Evolutionary conservation across 2,329 filamentous ascomycete species (phyloP).

Genomic region (Colletotrichum endophyticum): DNA sequence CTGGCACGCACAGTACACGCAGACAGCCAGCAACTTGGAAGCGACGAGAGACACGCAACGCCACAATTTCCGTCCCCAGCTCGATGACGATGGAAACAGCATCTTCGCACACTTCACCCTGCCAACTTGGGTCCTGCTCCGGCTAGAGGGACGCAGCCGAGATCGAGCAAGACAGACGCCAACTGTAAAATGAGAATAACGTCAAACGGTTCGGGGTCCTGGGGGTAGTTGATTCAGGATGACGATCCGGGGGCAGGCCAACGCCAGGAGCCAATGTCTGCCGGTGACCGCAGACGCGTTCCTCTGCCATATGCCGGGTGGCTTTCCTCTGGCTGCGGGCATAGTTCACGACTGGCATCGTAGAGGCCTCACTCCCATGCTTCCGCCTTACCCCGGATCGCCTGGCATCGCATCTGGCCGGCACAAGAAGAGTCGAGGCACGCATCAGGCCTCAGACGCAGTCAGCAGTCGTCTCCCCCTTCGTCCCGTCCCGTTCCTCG

Average conservation of each 20-base stretch:
- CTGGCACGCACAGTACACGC: background rate
- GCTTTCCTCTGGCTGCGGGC: background rate
- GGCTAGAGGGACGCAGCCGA: background rate
- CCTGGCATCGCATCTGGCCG: background rate
- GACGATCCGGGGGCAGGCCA: background rate
- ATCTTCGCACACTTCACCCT: background rate
- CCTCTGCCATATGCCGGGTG: background rate
- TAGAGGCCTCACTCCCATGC: background rate
- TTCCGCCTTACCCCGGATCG: background rate
- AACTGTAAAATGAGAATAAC: background rate
- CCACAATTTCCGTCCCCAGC: conserved; percentile 20
- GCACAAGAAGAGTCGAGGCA: background rate
- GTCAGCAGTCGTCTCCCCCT: background rate
- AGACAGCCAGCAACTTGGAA: background rate
- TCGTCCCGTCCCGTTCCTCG: background rate
- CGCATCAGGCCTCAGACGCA: background rate
- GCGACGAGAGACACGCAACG: conserved; percentile 11
- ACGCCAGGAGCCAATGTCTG: background rate
- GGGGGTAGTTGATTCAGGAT: background rate
- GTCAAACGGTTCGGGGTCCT: conserved; percentile 2
- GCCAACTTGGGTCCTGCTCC: background rate
- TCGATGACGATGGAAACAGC: conserved; percentile 17
- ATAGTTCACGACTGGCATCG: background rate
- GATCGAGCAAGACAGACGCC: background rate
- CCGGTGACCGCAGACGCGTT: conserved; percentile 6